Percentiles rank a stretch among this genome's conserved stretches.
Evolutionary conservation across 805 yeast species (phyloP).

Genomic region (Zygoascus flipseniorum): DNA sequence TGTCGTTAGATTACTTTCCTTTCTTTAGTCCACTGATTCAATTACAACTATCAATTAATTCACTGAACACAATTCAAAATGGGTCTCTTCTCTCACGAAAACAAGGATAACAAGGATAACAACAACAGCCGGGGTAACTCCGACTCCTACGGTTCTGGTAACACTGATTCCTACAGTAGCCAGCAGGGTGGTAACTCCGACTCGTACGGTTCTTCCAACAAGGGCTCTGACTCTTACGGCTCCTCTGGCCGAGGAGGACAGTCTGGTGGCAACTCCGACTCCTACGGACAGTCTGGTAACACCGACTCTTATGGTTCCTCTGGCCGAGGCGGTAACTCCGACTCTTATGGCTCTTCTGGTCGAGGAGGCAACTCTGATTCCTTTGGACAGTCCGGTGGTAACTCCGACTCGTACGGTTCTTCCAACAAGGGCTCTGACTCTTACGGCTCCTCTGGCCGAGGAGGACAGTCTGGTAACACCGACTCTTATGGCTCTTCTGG

Average conservation of each 20-base stretch:
- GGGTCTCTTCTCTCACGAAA: constrained; percentile 11
- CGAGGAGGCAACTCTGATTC: constrained; percentile 5
- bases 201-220: constrained; percentile 8
- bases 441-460: constrained; percentile 13
- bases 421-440: constrained; percentile 15
- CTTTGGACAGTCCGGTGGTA: constrained; percentile 6
- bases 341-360: constrained; percentile 6
- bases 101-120: constrained; percentile 19
- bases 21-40: neutral
- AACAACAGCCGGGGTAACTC: constrained; percentile 12
- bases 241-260: constrained; percentile 6
- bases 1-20: neutral
- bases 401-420: constrained; percentile 28
- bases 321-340: neutral
- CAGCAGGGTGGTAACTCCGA: constrained; percentile 7
- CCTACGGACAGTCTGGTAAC: constrained; percentile 5
- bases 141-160: constrained; percentile 11
- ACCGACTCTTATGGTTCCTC: constrained; percentile 8
- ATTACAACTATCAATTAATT: neutral
- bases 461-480: constrained; percentile 21
- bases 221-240: constrained; percentile 8
- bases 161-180: constrained; percentile 9
- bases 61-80: constrained; percentile 4
- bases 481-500: constrained; percentile 29
- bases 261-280: constrained; percentile 14